phyloP scores from a whole-genome alignment of 768 basidiomycete species.

The Tylopilus sp. region DNA sequence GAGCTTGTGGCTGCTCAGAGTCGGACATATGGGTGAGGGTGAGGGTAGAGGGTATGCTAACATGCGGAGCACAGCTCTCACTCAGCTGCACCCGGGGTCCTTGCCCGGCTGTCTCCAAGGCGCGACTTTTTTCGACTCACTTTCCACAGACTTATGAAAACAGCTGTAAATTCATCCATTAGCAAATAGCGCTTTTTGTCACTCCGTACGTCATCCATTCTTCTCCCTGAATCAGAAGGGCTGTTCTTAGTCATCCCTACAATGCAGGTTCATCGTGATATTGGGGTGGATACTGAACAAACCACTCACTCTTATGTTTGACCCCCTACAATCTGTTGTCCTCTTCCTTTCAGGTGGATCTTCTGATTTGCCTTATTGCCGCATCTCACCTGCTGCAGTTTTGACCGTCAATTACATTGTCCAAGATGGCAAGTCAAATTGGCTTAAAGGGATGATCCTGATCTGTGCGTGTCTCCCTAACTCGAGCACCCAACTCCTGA shows the following conservation, averaged over 20 bases:
- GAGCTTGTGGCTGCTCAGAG: no score
- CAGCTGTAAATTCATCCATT: slow-evolving; percentile 4
- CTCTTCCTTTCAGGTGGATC: slow-evolving; percentile 22
- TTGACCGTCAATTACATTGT: slow-evolving; percentile 84
- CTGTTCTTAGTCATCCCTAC: slow-evolving; percentile 9
- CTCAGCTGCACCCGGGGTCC: no score
- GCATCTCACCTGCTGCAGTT: slow-evolving; percentile 35
- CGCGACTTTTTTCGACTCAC: no score
- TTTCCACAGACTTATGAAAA: no score
- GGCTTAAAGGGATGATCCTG: slow-evolving; percentile 86
- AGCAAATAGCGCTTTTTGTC: slow-evolving; percentile 76
- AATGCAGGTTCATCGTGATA: slow-evolving; percentile 61
- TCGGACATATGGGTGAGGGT: no score
- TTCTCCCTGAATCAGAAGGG: background rate
- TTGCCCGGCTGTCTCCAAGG: no score
- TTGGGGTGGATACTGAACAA: slow-evolving; percentile 81
- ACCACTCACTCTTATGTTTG: slow-evolving; percentile 77
- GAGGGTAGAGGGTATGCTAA: no score
- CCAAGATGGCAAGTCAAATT: slow-evolving; percentile 86
- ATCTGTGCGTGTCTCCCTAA: slow-evolving; percentile 43
- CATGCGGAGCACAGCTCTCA: no score
- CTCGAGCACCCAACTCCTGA: no score
- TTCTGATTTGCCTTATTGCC: slow-evolving; percentile 8
- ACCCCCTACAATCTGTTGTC: slow-evolving; percentile 70
- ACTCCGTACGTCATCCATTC: slow-evolving; percentile 44